Percentiles rank a stretch among this genome's conserved stretches.
These are phyloP conservation scores for Mentha longifolia DNA, from an alignment of 257 asterid species.

Conservation along the genomic window DNA sequence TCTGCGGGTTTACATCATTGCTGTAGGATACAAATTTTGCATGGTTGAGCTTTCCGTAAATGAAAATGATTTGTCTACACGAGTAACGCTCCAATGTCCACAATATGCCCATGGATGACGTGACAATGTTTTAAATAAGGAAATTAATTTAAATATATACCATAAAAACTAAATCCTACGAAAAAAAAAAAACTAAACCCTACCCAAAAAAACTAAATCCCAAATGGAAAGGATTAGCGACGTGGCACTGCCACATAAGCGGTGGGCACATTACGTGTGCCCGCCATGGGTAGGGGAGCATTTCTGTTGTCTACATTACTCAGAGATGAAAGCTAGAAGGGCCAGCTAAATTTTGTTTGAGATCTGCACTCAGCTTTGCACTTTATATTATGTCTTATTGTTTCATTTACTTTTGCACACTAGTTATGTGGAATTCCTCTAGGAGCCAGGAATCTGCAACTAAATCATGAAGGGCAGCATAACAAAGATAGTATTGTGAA, in stretches of 20 bases:
- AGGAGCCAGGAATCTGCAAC: constrained; percentile 18
- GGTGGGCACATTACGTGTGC: too few species aligned
- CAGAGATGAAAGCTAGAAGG: constrained; percentile 13
- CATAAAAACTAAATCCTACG: too few species aligned
- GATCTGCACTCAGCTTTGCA: constrained; percentile 3
- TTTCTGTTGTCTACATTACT: too few species aligned
- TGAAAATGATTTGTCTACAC: not conserved
- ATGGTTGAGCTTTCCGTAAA: constrained; percentile 11
- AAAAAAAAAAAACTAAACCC: too few species aligned
- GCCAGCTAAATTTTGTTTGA: not conserved
- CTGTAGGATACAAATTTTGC: not conserved
- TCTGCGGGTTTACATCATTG: not conserved
- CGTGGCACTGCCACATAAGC: too few species aligned
- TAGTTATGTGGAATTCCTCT: constrained; percentile 8
- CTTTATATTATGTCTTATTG: constrained; percentile 1
- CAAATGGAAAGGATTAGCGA: too few species aligned
- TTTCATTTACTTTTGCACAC: not conserved
- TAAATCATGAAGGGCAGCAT: constrained; percentile 14
- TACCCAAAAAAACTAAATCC: too few species aligned
- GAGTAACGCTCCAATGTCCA: too few species aligned
- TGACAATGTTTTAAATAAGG: too few species aligned
- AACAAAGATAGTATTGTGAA: not conserved
- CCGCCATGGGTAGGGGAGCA: too few species aligned
- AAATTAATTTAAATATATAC: too few species aligned
- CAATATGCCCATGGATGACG: too few species aligned